Evolutionary conservation across 331 rosid species (phyloP).

Genomic region (Acacia pycnantha): DNA sequence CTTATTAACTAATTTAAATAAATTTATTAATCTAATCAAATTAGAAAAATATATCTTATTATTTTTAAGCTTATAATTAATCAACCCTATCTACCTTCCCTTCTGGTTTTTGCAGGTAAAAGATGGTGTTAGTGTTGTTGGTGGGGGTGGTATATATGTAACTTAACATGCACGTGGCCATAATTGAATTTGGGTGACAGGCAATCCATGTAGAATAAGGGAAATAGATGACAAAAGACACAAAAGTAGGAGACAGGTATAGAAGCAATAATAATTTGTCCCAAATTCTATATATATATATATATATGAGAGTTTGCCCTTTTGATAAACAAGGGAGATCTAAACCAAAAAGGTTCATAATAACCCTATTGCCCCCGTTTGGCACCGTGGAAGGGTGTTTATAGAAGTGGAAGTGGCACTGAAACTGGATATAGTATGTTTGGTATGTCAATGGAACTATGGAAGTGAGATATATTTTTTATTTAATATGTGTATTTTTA

Average conservation of each 20-base stretch:
- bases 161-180: slow-evolving; percentile 40
- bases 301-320: background rate
- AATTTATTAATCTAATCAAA: no score
- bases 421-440: no score
- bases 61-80: background rate
- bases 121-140: background rate
- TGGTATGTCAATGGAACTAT: no score
- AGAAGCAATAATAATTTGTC: slow-evolving; percentile 24
- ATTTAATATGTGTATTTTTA: no score
- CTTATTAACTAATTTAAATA: no score
- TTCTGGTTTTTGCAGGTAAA: background rate
- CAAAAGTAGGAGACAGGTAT: slow-evolving; percentile 30
- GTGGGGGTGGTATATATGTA: slow-evolving; percentile 2
- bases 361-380: background rate
- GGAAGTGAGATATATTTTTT: no score
- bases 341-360: slow-evolving; percentile 24
- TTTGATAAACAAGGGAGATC: slow-evolving; percentile 30
- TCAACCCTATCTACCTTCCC: background rate
- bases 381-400: no score
- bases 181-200: slow-evolving; percentile 17
- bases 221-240: slow-evolving; percentile 19
- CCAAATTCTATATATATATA: background rate
- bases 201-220: slow-evolving; percentile 24
- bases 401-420: no score
- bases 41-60: no score